Conservation (phyloP, 148 eudicot species). For the Cornus suecica region DNA sequence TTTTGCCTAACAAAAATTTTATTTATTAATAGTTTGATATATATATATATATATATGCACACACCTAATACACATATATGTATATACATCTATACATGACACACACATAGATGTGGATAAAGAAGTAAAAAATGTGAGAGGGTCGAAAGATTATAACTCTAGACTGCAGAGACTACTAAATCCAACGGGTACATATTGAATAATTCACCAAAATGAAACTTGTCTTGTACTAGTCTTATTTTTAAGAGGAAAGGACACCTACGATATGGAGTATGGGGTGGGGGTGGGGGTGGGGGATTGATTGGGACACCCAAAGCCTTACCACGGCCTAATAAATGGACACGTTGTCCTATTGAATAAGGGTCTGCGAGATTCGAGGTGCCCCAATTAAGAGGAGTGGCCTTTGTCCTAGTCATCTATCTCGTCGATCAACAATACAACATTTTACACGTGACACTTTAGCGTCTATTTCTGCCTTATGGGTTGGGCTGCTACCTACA, state of each 20-base stretch:
- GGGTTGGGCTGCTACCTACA: too few relatives aligned
- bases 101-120: too few relatives aligned
- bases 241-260: background rate
- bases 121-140: too few relatives aligned
- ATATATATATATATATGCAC: too few relatives aligned
- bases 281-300: slow-evolving; percentile 1
- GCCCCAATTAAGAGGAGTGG: slow-evolving; percentile 2
- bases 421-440: background rate
- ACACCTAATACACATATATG: too few relatives aligned
- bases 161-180: too few relatives aligned
- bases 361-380: slow-evolving; percentile 12
- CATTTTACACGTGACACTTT: slow-evolving; percentile 17
- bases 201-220: slow-evolving; percentile 5
- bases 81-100: too few relatives aligned
- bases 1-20: too few relatives aligned
- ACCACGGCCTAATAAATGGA: background rate
- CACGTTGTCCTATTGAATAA: slow-evolving; percentile 12
- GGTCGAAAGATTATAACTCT: too few relatives aligned
- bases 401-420: background rate
- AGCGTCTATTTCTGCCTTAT: too few relatives aligned
- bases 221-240: background rate
- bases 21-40: too few relatives aligned
- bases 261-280: slow-evolving; percentile 8
- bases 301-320: background rate
- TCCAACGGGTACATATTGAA: background rate